phyloP scores from a whole-genome alignment of 2,329 filamentous ascomycete genomes.

The Elsinoe australis region DNA sequence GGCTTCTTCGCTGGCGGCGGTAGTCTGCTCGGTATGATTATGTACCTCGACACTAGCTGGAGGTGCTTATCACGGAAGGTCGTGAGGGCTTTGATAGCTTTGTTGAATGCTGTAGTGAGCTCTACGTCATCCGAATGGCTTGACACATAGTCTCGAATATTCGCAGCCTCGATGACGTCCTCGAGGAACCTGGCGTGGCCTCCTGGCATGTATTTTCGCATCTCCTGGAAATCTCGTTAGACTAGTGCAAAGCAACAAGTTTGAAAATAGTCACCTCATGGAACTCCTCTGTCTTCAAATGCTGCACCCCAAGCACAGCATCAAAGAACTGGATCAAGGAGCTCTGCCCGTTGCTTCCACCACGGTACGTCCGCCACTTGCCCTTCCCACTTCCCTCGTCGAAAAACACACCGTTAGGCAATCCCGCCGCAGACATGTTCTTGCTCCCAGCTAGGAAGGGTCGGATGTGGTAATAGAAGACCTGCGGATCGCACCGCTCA shows the following conservation, averaged over 20 bases:
- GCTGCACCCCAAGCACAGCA: constrained; percentile 45
- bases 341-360: constrained; percentile 50
- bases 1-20: constrained; percentile 23
- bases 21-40: constrained; percentile 38
- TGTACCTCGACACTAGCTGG: constrained; percentile 47
- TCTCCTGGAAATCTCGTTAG: constrained; percentile 37
- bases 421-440: constrained; percentile 45
- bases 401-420: constrained; percentile 47
- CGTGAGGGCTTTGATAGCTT: constrained; percentile 39
- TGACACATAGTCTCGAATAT: constrained; percentile 41
- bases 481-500: constrained; percentile 41
- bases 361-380: constrained; percentile 45
- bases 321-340: constrained; percentile 49
- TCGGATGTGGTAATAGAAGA: constrained; percentile 47
- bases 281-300: constrained; percentile 37
- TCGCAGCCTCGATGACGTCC: constrained; percentile 38
- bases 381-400: constrained; percentile 43
- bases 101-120: constrained; percentile 40
- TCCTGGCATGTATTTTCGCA: constrained; percentile 50
- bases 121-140: constrained; percentile 28
- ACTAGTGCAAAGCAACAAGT: constrained; percentile 2
- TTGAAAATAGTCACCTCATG: constrained; percentile 33
- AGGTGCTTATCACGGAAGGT: constrained; percentile 47
- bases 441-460: constrained; percentile 47
- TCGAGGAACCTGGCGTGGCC: constrained; percentile 46